Evolutionary conservation across 2,329 filamentous ascomycete species (phyloP), one percentile per base, ranked within the genome.

Genomic region (Aspergillus cejpii): DNA sequence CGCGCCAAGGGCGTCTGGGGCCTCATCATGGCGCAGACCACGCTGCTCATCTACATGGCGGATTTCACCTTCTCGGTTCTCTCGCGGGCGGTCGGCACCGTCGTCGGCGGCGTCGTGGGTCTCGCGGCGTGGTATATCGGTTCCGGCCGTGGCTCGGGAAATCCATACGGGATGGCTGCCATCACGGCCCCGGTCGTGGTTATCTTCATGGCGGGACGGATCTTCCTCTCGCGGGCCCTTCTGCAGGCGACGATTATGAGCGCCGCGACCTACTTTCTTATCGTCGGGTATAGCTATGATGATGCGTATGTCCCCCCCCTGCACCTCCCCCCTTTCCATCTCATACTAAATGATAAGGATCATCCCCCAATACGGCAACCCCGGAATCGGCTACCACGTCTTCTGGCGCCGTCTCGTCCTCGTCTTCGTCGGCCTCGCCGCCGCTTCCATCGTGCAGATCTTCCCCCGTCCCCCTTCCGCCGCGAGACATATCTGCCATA

Each of bases 1-100:
- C 66, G 73, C 2, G 68, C 77, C 44, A 76, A 74, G 52, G 74
- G 75, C 0, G 60, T 78, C 0, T 78, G 75, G 75, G 72, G 63
- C 0, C 56, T 77, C 6, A 75, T 78, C 33, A 77, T 73, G 57
- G 74, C 67, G 0, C 75, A 77, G 50, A 73, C 71, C 0, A 66
- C 64, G 1, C 49, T 77, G 2, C 61, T 76, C 1, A 61, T 72
- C 7, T 77, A 76, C 51, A 69, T 75, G 63, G 68, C 73, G 0
- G 75, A 78, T 41, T 76, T 77, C 31, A 69, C 67, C 0, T 72
- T 73, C 39, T 73, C 71, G 0, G 49, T 76, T 5, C 34, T 74
- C 0, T 58, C 65, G 1, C 64, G 75, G 17, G 53, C 58, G 0
- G 41, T 67, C 1, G 75, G 71, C 5, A 76, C 74, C 0, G 48